A percentile compares a stretch with the other conserved stretches of the same genome.
Evolutionary conservation across 73 alveolate genomes (phyloP).

Genomic region (Loxodes magnus): DNA sequence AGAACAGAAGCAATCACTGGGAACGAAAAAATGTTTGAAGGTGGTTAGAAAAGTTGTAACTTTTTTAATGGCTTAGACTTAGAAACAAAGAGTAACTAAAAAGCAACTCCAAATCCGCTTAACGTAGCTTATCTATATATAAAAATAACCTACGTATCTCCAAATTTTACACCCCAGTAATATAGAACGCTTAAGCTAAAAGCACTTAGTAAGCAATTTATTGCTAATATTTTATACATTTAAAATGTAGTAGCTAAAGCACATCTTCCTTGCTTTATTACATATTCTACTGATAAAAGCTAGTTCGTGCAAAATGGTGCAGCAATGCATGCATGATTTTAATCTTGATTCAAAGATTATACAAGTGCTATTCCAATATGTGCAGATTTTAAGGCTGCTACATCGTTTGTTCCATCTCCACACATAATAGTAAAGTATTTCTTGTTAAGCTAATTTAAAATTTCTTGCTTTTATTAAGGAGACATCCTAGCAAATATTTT

Average conservation of each 20-base stretch:
- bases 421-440: constrained; percentile 89
- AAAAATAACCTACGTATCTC: no score
- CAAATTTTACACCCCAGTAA: constrained; percentile 77
- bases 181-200: constrained; percentile 64
- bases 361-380: constrained; percentile 88
- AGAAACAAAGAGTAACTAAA: constrained; percentile 60
- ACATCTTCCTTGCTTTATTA: constrained; percentile 80
- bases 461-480: constrained; percentile 84
- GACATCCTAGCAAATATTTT: constrained; percentile 83
- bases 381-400: constrained; percentile 88
- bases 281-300: constrained; percentile 68
- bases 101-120: constrained; percentile 55
- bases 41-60: constrained; percentile 60
- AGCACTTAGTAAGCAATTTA: constrained; percentile 74
- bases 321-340: constrained; percentile 96
- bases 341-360: constrained; percentile 21
- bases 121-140: constrained; percentile 73
- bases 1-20: constrained; percentile 51
- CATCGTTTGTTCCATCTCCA: constrained; percentile 98
- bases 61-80: constrained; percentile 61
- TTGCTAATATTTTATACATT: constrained; percentile 81
- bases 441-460: constrained; percentile 63
- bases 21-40: constrained; percentile 49
- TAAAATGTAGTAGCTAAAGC: constrained; percentile 74
- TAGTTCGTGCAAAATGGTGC: constrained; percentile 94